Base-by-base conservation (phyloP, 2,329 filamentous ascomycete species). In the Aspergillus candidus region DNA sequence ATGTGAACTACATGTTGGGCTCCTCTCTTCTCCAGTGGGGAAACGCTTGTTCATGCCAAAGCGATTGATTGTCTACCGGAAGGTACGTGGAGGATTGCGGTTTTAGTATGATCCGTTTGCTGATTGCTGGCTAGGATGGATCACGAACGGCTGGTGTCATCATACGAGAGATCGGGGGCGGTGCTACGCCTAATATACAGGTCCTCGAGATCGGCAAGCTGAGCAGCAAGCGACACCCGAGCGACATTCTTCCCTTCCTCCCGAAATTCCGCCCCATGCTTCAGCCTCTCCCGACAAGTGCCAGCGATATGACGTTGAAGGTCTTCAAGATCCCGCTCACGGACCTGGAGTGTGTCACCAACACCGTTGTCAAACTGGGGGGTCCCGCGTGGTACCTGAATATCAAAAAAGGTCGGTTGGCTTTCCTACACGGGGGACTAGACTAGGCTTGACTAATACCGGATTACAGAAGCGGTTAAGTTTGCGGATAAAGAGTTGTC, bases 221-320 rank as follows among this genome's bases (percentile, higher is more conserved):
- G 32, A 77, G 84, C 44, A 77, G 82, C 44, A 79, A 80, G 44
- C 79, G 88, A 32, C 83, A 90, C 57, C 80, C 86, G 12, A 87
- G 83, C n/a, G 91, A 97, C 59, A 74, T 94, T 31, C 73, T 98
- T 10, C 90, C 93, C 0, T 97, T 90, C 59, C 69, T 94, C 2
- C 78, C 84, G 4, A 70, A 72, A 0, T 88, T 93, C 62, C 78
- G 86, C 11, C 73, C 75, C 34, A 72, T 83, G 36, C 80, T 94
- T 53, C 78, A 82, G 10, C 72, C 77, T 11, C 65, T 94, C 0
- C 84, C 88, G 1, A 78, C 81, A 41, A 74, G 72, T 12, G 81
- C 80, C 54, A 77, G 75, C 46, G 78, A 88, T 14, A 79, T 94
- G 60, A 77, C 78, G 10, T 75, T 83, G 10, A 86, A 85, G 62